Evolutionary conservation across 345 rosid species (phyloP), one percentile per base, ranked within the genome.

Genomic region (Rhodamnia argentea): DNA sequence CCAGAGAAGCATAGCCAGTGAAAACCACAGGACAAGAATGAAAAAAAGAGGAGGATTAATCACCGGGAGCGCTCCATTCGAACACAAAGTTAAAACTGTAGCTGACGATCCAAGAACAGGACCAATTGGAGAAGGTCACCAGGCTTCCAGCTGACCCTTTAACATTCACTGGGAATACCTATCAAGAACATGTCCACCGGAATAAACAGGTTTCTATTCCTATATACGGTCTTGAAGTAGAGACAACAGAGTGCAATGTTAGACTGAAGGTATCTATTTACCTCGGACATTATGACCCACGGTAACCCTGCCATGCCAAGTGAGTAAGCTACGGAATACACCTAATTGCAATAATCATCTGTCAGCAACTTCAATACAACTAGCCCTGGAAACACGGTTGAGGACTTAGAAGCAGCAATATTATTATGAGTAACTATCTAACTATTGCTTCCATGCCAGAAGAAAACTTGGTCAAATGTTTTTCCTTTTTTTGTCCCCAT

Each of bases 71-170:
- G 82, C 93, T 93, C 95, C 96, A 92, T 44, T 88, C 89, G 84
- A 93, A 88, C 84, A 92, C 18, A 84, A 86, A 90, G 81, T 86
- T 90, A 86, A 93, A 92, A 7, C 89, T 82, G 83, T 87, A 93
- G 85, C 91, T 85, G 83, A 93, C 87, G 10, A 89, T 78, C 94
- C 93, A 93, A 29, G 93, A 90, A 54, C 90, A 87, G 54, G 88
- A 75, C 95, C 94, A 92, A 86, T 89, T 92, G n/a, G 90, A 87
- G 51, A 93, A 44, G 84, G 81, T 88, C 84, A 90, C 90, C 42
- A 93, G 85, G 86, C 95, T 94, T 83, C 94, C 95, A 18, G 94
- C 96, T 50, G 92, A 86, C 6, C 90, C 93, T 85, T 92, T 93
- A 87, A 92, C 90, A 76, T 86, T 81, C 50, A 86, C 40, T 3